Evolutionary conservation across 1,139 yeast species (phyloP).

Genomic region (Geotrichum histeridarum): DNA sequence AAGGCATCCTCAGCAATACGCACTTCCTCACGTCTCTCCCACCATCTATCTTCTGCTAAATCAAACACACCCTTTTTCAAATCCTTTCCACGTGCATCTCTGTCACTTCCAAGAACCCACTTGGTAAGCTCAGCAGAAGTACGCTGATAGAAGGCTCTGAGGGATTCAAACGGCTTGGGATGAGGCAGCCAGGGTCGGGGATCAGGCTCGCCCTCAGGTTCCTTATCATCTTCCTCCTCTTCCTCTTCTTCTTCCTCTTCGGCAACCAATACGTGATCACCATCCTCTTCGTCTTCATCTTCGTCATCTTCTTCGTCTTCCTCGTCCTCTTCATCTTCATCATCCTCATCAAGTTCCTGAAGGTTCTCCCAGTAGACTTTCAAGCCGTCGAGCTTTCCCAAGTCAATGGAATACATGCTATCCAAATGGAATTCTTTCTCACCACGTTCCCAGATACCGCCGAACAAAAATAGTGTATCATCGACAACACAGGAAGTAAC

Average conservation of each 20-base stretch:
- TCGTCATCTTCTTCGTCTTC: conserved; percentile 54
- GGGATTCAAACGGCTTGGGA: conserved; percentile 87
- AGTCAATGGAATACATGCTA: conserved; percentile 78
- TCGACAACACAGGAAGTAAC: conserved; percentile 81
- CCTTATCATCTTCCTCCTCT: conserved; percentile 54
- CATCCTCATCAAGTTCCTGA: conserved; percentile 52
- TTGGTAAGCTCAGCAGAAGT: conserved; percentile 82
- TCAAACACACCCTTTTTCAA: conserved; percentile 87
- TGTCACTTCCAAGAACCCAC: conserved; percentile 72
- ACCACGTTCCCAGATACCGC: conserved; percentile 86
- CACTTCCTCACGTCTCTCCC: conserved; percentile 96
- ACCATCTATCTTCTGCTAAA: conserved; percentile 90
- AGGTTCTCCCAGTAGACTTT: conserved; percentile 88
- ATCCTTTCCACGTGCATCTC: conserved; percentile 86
- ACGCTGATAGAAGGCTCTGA: conserved; percentile 78
- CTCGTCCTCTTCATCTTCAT: conserved; percentile 61
- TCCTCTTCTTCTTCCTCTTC: conserved; percentile 57
- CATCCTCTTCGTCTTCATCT: conserved; percentile 49
- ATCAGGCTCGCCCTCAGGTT: conserved; percentile 62
- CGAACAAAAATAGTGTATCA: conserved; percentile 78
- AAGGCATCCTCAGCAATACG: conserved; percentile 81
- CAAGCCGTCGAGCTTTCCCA: conserved; percentile 83
- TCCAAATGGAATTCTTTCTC: conserved; percentile 81
- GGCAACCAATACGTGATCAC: conserved; percentile 46
- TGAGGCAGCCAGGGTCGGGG: conserved; percentile 95